Base-by-base conservation (phyloP, 441 rosid genomes). In the Euphorbia corollata region DNA sequence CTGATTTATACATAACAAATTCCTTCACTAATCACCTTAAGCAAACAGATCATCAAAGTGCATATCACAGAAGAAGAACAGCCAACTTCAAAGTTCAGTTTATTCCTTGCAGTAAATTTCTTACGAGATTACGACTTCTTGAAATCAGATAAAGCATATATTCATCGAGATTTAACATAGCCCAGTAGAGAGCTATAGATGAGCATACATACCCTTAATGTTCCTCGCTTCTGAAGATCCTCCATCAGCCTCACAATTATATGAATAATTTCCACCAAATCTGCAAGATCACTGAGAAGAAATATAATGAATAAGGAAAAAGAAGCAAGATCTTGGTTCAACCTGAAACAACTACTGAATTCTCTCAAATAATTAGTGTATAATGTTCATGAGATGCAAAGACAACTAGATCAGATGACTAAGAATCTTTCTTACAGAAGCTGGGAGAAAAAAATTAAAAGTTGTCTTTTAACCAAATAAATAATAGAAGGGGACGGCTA, bases 141-240 rank as follows among this genome's bases (percentile, higher is more conserved):
- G 7, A 22, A n/a, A 50, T 20, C 36, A 53, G 23, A 27, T 62
- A 56, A 63, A 27, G 39, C 63, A 56, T 53, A n/a, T 24, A 45
- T 56, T 6, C 27, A 24, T 62, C 32, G 39, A 62, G 32, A 22
- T 48, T 51, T 55, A 65, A 54, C 43, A 71, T 43, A 38, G 65
- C 70, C 68, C 45, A 9, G 63, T 27, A 69, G 65, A 60, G 67
- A 36, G 8, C 63, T 27, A 67, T 59, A 60, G 61, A 39, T 38
- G 47, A 74, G 20, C 53, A 43, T 22, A 66, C 87, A 78, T 85
- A 94, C 99, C 91, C 99, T 89, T 71, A 94, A 78, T 65, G 91
- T 81, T 68, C 97, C 99, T 64, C 94, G 91, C 65, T 79, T 83
- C 84, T 91, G 99, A 79, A 94, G 98, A 73, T 84, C 83, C 79